Evolutionary conservation across 805 yeast species (phyloP).

Genomic region (Torulaspora franciscae): DNA sequence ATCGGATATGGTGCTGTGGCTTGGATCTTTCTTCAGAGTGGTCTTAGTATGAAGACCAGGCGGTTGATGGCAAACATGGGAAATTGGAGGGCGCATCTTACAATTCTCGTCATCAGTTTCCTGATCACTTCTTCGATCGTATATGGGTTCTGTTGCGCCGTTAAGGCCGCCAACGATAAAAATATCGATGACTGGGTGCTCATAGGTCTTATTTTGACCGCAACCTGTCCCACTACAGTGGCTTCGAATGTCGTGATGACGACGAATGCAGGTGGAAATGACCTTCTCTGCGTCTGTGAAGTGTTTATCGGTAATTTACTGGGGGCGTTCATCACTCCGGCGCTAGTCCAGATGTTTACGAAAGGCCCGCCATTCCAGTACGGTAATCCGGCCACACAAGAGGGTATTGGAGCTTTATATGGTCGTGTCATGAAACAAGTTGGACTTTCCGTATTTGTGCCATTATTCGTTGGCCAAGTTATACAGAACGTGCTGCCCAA

Average conservation of each 20-base stretch:
- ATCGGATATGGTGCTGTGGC: slow-evolving; percentile 87
- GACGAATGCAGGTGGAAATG: slow-evolving; percentile 77
- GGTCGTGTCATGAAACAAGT: slow-evolving; percentile 79
- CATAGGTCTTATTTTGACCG: slow-evolving; percentile 76
- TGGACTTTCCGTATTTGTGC: slow-evolving; percentile 78
- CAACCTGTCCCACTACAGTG: slow-evolving; percentile 88
- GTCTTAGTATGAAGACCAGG: slow-evolving; percentile 67
- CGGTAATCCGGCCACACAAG: slow-evolving; percentile 71
- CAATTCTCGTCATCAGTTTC: slow-evolving; percentile 64
- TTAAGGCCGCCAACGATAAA: slow-evolving; percentile 51
- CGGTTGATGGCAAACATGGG: slow-evolving; percentile 57
- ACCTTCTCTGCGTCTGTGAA: slow-evolving; percentile 69
- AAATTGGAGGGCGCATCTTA: slow-evolving; percentile 79
- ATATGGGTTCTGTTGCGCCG: slow-evolving; percentile 67
- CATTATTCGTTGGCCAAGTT: slow-evolving; percentile 83
- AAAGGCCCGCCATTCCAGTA: slow-evolving; percentile 55
- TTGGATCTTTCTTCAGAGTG: slow-evolving; percentile 74
- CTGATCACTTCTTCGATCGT: slow-evolving; percentile 65
- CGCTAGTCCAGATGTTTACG: slow-evolving; percentile 67
- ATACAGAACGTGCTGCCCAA: slow-evolving; percentile 65
- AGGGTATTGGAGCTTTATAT: slow-evolving; percentile 53
- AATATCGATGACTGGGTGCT: slow-evolving; percentile 71
- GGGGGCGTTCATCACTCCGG: slow-evolving; percentile 87
- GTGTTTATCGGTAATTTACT: slow-evolving; percentile 79
- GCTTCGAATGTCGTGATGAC: slow-evolving; percentile 93